phyloP scores from a whole-genome alignment of 495 filamentous ascomycete genomes.

The Hyaloscypha finlandica region DNA sequence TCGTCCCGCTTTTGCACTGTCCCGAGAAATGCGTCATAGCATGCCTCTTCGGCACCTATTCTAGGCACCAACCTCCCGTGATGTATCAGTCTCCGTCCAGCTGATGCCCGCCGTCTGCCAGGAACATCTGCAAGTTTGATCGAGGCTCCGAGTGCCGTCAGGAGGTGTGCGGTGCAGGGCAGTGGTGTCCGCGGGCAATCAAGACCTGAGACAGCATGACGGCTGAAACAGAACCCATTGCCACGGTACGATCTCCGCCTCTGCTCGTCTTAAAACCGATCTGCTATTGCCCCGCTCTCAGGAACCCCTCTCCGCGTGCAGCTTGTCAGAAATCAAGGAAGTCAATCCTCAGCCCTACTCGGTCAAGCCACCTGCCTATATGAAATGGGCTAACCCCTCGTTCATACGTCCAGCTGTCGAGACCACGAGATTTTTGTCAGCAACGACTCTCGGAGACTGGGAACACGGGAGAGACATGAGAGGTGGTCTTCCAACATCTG shows the following conservation, averaged over 20 bases:
- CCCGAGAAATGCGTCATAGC: background rate
- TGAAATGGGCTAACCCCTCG: background rate
- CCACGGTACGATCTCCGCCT: background rate
- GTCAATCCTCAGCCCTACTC: background rate
- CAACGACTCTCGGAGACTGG: background rate
- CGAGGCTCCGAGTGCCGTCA: background rate
- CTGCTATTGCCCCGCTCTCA: background rate
- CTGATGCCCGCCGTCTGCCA: background rate
- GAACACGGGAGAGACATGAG: background rate
- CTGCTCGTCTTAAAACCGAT: background rate
- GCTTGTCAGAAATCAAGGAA: background rate
- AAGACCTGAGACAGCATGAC: background rate
- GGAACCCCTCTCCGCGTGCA: background rate
- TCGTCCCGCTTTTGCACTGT: background rate
- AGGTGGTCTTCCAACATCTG: background rate
- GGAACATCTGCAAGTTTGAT: background rate
- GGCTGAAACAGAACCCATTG: background rate
- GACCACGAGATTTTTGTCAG: slow-evolving; percentile 2
- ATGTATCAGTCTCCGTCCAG: background rate
- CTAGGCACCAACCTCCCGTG: slow-evolving; percentile 1
- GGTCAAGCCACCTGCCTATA: background rate
- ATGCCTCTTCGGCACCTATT: background rate
- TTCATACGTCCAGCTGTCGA: background rate
- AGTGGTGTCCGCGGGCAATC: background rate
- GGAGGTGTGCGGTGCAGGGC: background rate